Evolutionary conservation across 805 yeast species (phyloP), one percentile per base, ranked within the genome.

Genomic region (Saturnispora bothae): DNA sequence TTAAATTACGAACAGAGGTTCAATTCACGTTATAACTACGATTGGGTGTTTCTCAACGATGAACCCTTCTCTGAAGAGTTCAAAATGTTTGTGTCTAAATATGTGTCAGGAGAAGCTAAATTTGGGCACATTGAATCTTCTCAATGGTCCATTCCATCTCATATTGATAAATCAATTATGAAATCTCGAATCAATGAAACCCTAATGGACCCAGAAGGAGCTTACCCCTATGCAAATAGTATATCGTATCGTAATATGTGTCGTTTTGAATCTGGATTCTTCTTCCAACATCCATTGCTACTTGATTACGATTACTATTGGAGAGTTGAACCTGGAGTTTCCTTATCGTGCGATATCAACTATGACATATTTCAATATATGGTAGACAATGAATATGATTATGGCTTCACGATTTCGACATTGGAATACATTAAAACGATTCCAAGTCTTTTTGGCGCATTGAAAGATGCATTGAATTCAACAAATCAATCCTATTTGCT

Each of bases 261-360:
- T 57, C 69, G 96, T 46, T 85, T 70, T 53, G 89, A 83, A 58
- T 76, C 86, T 5, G 95, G 95, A 0, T 80, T 81, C 56, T 85
- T 85, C 58, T 83, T 71, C 65, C 69, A 72, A 52, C 89, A 83
- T 54, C 74, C 74, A 38, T 56, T 80, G 43, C 55, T 85, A 65
- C 61, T 62, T 41, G 76, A 78, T 3, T 84, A 81, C 58, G 82
- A 79, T 43, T 85, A 78, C 67, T 85, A 84, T 64, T 85, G 96
- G 96, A 72, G 95, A 57, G 89, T 85, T 31, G 96, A 85, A 59
- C 95, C 95, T 9, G 83, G 76, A 48, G 73, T 80, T 51, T 71
- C 71, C 53, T 65, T 84, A 44, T 75, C 68, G 54, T 85, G 95
- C 65, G 94, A 85, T 58, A 64, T 85, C 36, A 69, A 74, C 48